These are phyloP conservation scores for Wickerhamiella domercqiae DNA, from an alignment of 805 yeast species.

Conservation along the genomic window DNA sequence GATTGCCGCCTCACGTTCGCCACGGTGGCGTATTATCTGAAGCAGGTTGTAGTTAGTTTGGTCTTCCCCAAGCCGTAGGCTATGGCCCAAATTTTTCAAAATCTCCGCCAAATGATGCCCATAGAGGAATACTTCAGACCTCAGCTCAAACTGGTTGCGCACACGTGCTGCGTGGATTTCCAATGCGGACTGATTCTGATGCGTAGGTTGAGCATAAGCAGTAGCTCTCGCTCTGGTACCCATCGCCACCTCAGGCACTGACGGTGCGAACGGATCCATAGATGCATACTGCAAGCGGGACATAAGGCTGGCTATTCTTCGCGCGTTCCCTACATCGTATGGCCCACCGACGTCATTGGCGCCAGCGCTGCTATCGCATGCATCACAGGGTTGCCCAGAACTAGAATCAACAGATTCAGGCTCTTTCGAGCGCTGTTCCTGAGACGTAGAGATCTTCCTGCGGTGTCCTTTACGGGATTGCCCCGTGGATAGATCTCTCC, in stretches of 20 bases:
- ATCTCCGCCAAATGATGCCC: conserved; percentile 8
- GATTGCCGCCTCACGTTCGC: conserved; percentile 18
- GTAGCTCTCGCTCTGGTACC: neutral
- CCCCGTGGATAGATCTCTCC: neutral
- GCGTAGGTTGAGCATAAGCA: neutral
- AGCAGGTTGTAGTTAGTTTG: conserved; percentile 47
- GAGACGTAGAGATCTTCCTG: neutral
- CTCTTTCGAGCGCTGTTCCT: neutral
- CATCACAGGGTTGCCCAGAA: too few relatives aligned
- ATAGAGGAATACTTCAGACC: conserved; percentile 16
- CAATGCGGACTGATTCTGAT: conserved; percentile 9
- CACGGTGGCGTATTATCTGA: conserved; percentile 64
- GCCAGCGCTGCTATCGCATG: too few relatives aligned
- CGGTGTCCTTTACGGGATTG: neutral
- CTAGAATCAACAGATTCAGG: too few relatives aligned
- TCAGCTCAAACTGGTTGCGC: conserved; percentile 21
- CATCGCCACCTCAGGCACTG: neutral
- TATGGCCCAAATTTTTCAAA: conserved; percentile 1
- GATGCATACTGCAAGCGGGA: neutral
- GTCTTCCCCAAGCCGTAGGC: neutral
- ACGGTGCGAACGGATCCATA: neutral
- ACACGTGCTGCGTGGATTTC: conserved; percentile 17
- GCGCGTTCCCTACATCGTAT: neutral
- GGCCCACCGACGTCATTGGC: too few relatives aligned
- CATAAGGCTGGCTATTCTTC: neutral